Evolutionary conservation across 805 yeast genomes (phyloP).

Genomic region (Martiniozyma abietophila): DNA sequence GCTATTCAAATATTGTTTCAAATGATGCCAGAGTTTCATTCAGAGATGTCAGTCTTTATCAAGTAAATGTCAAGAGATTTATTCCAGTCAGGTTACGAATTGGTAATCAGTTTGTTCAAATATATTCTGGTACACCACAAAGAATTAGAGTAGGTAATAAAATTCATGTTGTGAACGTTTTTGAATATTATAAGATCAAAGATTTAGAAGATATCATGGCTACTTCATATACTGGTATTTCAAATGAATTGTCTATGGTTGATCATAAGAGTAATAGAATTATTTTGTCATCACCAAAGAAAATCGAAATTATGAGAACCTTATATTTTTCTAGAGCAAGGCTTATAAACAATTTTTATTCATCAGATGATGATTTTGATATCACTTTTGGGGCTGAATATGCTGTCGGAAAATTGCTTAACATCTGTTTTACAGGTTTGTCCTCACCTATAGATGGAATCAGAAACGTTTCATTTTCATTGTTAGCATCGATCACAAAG

Average conservation of each 20-base stretch:
- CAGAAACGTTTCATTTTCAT: conserved; percentile 51
- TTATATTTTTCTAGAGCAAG: conserved; percentile 57
- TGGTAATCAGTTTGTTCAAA: conserved; percentile 61
- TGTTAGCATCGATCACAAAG: conserved; percentile 53
- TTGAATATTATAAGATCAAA: conserved; percentile 35
- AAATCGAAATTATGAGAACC: conserved; percentile 59
- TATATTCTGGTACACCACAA: conserved; percentile 36
- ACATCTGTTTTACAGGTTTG: conserved; percentile 60
- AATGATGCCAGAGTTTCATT: conserved; percentile 44
- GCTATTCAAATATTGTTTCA: conserved; percentile 32
- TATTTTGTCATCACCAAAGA: conserved; percentile 40
- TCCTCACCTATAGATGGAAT: conserved; percentile 51
- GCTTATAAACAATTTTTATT: conserved; percentile 20
- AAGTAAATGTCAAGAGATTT: conserved; percentile 38
- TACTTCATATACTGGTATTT: conserved; percentile 35
- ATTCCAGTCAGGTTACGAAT: conserved; percentile 55
- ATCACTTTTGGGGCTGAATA: conserved; percentile 26
- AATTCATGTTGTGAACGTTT: conserved; percentile 28
- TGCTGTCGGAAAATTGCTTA: conserved; percentile 47
- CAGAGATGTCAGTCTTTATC: conserved; percentile 44
- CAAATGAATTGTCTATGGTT: conserved; percentile 40
- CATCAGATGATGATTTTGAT: conserved; percentile 24
- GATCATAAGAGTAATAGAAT: conserved; percentile 27
- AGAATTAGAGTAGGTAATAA: conserved; percentile 30
- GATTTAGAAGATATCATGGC: conserved; percentile 32